Evolutionary conservation across 2,329 filamentous ascomycete genomes (phyloP).

Genomic region (Colletotrichum horii): DNA sequence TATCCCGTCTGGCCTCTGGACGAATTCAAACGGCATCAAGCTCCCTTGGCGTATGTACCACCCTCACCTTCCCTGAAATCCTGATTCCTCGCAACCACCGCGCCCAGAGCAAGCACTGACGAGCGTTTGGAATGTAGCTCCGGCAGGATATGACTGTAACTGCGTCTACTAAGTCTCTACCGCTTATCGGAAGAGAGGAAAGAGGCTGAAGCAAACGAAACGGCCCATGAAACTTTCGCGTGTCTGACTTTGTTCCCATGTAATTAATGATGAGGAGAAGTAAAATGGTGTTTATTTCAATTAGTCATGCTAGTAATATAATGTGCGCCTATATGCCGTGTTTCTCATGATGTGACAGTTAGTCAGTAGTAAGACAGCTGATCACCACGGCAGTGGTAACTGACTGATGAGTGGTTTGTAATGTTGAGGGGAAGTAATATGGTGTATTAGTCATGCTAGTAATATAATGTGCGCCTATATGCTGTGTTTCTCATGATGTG

Average conservation of each 20-base stretch:
- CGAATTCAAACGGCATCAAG: too few species aligned
- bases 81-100: rapidly evolving
- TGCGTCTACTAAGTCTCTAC: background rate
- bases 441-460: background rate
- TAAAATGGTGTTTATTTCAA: background rate
- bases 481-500: background rate
- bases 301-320: background rate
- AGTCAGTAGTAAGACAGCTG: background rate
- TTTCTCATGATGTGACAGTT: background rate
- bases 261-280: rapidly evolving
- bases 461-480: background rate
- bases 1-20: too few species aligned
- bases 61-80: background rate
- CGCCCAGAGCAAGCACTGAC: background rate
- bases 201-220: background rate
- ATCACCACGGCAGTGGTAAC: background rate
- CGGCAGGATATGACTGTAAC: background rate
- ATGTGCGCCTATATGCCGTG: background rate
- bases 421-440: background rate
- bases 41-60: background rate
- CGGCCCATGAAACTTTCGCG: background rate
- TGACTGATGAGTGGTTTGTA: rapidly evolving
- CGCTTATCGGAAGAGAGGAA: rapidly evolving
- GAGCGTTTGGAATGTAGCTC: background rate
- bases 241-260: background rate